These are phyloP conservation scores for Huntiella abstrusa DNA, from an alignment of 2,329 filamentous ascomycete species.

Conservation along the genomic window DNA sequence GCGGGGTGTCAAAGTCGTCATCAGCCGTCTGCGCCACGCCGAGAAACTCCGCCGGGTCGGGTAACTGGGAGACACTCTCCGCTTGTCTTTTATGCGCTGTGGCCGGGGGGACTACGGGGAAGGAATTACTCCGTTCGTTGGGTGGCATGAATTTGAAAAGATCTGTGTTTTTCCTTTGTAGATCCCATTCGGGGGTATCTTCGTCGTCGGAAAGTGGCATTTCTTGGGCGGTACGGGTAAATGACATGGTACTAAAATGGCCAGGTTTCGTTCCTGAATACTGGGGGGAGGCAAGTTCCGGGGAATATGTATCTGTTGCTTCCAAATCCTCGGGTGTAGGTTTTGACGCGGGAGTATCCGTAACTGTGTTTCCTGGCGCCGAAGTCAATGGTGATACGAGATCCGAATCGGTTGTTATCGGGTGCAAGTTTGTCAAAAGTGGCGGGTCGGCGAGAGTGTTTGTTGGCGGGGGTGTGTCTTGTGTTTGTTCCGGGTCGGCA, in stretches of 20 bases:
- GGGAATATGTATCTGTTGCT: slow-evolving; percentile 1
- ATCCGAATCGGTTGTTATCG: not conserved
- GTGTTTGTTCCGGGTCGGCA: not conserved
- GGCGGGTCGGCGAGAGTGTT: not conserved
- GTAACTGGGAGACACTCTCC: not conserved
- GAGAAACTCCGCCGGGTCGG: slow-evolving; percentile 1
- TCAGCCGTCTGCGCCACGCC: slow-evolving; percentile 2
- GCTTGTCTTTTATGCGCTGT: slow-evolving; percentile 2
- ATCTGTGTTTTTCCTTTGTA: slow-evolving; percentile 33
- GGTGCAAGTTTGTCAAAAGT: not conserved
- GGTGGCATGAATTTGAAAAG: slow-evolving; percentile 41
- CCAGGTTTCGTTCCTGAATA: slow-evolving; percentile 23
- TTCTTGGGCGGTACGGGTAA: slow-evolving; percentile 44
- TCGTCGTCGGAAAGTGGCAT: slow-evolving; percentile 40
- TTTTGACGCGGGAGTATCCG: not conserved
- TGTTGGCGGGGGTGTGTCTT: slow-evolving; percentile 1
- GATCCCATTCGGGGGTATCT: slow-evolving; percentile 39
- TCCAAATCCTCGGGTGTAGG: not conserved
- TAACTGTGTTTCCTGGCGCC: not conserved
- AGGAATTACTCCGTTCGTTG: slow-evolving; percentile 42
- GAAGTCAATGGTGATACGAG: not conserved
- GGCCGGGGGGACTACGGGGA: slow-evolving; percentile 32
- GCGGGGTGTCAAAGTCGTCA: slow-evolving; percentile 9
- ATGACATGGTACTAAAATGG: slow-evolving; percentile 42
- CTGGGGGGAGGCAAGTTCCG: slow-evolving; percentile 5